Evolutionary conservation across 306 rosid species (phyloP), one percentile per base, ranked within the genome.

Genomic region (Spatholobus suberectus): DNA sequence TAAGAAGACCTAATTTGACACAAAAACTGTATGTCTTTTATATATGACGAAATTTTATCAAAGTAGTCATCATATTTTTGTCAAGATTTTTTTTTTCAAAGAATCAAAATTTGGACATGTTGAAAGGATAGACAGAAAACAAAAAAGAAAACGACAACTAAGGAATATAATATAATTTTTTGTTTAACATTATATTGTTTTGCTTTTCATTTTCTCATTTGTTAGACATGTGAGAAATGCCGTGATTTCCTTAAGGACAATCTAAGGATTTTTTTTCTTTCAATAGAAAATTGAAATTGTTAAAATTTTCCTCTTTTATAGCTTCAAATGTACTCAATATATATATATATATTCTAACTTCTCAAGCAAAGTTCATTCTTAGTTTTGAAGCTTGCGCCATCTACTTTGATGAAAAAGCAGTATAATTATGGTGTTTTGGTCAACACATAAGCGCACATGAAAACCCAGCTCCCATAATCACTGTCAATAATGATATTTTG

Each of bases 281-380:
- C 20, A 58, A 12, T 43, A 24, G 70, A 1, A 54, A n/a, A 17
- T 62, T 35, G 38, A 70, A 87, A 75, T 66, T 61, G 14, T 75
- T 27, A 32, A 54, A 26, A 21, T 52, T 17, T 35, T 35, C 8
- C 47, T 20, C 41, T 34, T 21, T 29, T 46, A 68, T 80, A 62
- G 91, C 92, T 90, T 92, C 58, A 70, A 67, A 61, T 41, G 63
- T 74, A 90, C 91, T 84, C 89, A 72, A 88, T 34, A 68, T 54
- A 76, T 41, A 58, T 43, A 69, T 46, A 76, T 78, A 69, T 47
- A 81, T 83, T 82, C 89, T 86, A 75, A 76, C 68, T 73, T 85
- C 67, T 35, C 6, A 92, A 92, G 94, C 94, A 89, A 90, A 65
- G 88, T 75, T 17, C 63, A 88, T 68, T 34, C 94, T 86, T 88